Conservation (phyloP, 805 yeast species). For the Saturnispora hagleri region DNA sequence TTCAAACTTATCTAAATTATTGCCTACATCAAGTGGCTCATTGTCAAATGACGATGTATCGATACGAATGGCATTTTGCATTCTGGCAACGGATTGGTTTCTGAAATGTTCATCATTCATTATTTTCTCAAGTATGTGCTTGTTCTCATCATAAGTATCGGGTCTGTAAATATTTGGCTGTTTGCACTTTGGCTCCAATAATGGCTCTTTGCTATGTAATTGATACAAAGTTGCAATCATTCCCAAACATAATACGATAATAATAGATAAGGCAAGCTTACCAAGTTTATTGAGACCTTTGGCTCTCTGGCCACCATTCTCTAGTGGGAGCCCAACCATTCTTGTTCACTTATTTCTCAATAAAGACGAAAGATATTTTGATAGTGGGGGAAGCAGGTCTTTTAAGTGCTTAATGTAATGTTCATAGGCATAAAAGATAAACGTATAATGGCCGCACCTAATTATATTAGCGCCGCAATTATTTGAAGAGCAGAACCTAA, state of each 20-base stretch:
- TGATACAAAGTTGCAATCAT: not conserved
- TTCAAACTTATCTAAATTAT: conserved; percentile 40
- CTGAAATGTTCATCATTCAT: conserved; percentile 31
- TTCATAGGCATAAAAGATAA: not conserved
- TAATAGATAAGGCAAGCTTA: not conserved
- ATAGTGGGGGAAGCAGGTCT: not conserved
- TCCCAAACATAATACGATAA: not conserved
- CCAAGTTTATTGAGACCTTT: not conserved
- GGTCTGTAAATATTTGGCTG: conserved; percentile 22
- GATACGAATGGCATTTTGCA: conserved; percentile 52
- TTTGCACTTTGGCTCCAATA: conserved; percentile 11
- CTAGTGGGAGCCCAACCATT: conserved; percentile 5
- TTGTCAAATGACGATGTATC: conserved; percentile 59
- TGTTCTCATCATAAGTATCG: conserved; percentile 24
- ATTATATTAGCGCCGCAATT: not conserved
- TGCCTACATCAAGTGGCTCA: conserved; percentile 33
- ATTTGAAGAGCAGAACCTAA: too few relatives aligned
- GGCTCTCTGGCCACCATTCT: not conserved
- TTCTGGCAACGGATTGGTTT: conserved; percentile 33
- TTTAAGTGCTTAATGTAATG: not conserved
- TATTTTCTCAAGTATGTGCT: conserved; percentile 27
- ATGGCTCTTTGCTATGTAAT: not conserved
- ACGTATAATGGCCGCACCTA: not conserved
- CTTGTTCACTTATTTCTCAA: not conserved
- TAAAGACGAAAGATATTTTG: too few relatives aligned